A percentile compares a stretch with the other conserved stretches of the same genome.
phyloP scores from a whole-genome alignment of 129 eudicot species.

The Centaurea solstitialis region DNA sequence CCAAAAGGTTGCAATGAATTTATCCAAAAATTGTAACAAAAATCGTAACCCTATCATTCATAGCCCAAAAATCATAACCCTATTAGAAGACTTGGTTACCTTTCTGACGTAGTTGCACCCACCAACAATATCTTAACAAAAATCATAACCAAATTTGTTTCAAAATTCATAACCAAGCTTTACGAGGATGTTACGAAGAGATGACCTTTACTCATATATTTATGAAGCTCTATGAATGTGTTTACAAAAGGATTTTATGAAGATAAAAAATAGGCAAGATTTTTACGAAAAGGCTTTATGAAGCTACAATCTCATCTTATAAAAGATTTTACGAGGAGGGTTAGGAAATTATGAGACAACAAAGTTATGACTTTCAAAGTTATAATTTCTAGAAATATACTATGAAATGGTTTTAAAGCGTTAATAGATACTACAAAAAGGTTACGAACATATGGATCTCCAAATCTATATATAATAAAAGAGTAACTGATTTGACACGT shows the following conservation, averaged over 20 bases:
- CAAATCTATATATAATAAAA: no score
- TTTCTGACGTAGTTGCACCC: neutral
- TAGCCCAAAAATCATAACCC: neutral
- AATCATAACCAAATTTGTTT: neutral
- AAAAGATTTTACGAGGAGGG: neutral
- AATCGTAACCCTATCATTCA: no score
- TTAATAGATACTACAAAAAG: neutral
- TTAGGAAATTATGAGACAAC: neutral
- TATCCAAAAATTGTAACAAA: no score
- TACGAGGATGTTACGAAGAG: neutral
- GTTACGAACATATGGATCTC: neutral
- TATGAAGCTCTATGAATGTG: neutral
- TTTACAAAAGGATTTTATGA: no score
- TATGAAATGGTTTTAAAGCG: neutral
- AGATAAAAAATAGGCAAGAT: neutral
- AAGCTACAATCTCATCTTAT: neutral
- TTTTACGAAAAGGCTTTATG: neutral
- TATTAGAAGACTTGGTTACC: no score
- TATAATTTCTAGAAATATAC: neutral
- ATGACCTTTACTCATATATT: neutral
- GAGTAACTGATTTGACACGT: no score
- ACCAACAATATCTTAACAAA: neutral
- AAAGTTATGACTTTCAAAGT: neutral
- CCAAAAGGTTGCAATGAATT: no score
- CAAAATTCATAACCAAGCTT: neutral